Percentiles rank a stretch among this genome's conserved stretches.
Conservation (phyloP, 108 stramenopile genomes). For the Mediolabrus comicus region DNA sequence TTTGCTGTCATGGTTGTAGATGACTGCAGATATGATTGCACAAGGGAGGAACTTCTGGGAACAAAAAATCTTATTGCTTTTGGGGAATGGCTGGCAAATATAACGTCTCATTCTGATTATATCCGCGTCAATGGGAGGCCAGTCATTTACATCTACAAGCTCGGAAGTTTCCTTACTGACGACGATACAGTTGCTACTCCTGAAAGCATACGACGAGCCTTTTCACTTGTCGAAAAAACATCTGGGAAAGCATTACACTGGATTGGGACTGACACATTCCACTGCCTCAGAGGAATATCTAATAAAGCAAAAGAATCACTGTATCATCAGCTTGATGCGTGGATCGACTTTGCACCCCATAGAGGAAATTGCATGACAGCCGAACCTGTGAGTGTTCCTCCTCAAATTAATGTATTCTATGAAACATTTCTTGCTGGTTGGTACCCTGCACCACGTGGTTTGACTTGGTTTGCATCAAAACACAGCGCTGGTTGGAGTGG, state of each 20-base stretch:
- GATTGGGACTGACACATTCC: neutral
- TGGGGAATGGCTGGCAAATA: neutral
- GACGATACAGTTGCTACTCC: neutral
- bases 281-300: neutral
- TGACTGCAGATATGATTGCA: neutral
- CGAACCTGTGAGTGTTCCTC: neutral
- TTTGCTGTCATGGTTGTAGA: neutral
- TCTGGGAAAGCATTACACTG: neutral
- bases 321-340: neutral
- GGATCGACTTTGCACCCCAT: neutral
- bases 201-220: neutral
- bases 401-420: neutral
- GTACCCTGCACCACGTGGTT: neutral
- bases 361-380: neutral
- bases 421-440: neutral
- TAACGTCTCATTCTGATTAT: neutral
- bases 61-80: neutral
- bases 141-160: neutral
- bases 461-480: neutral
- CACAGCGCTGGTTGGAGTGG: neutral
- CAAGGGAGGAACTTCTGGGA: neutral
- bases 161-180: neutral
- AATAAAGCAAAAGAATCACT: neutral
- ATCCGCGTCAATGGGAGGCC: neutral
- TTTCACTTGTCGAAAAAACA: neutral